phyloP scores from a whole-genome alignment of 306 rosid species.

The Crotalaria pallida region DNA sequence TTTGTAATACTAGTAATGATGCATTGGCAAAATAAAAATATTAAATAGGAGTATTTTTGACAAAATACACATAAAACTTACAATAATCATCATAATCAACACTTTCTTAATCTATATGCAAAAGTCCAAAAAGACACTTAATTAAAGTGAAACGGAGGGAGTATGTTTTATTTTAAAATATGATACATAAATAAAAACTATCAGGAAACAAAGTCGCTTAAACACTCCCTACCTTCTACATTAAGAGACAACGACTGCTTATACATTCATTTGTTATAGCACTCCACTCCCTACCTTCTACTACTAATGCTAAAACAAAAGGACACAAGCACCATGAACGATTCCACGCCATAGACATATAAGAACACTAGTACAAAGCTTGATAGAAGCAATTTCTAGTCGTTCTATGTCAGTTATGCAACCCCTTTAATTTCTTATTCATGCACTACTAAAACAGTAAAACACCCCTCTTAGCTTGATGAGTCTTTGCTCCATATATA shows the following conservation, averaged over 20 bases:
- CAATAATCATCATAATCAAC: too few relatives aligned
- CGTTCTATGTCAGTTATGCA: background rate
- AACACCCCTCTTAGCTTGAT: slow-evolving; percentile 1
- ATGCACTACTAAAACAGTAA: background rate
- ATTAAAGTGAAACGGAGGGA: too few relatives aligned
- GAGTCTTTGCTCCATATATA: background rate
- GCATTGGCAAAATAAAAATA: too few relatives aligned
- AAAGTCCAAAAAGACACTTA: too few relatives aligned
- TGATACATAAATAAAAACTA: too few relatives aligned
- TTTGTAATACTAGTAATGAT: too few relatives aligned
- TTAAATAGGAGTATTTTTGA: too few relatives aligned
- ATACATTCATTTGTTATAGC: background rate
- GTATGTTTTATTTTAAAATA: too few relatives aligned
- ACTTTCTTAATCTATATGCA: too few relatives aligned
- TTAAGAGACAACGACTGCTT: slow-evolving; percentile 1
- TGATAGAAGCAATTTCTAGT: background rate
- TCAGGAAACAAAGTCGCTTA: too few relatives aligned
- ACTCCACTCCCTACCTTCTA: background rate
- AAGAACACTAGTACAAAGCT: slow-evolving; percentile 1
- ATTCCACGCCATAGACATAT: background rate
- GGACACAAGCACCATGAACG: background rate
- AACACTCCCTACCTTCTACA: too few relatives aligned
- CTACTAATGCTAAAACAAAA: background rate
- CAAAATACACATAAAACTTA: too few relatives aligned
- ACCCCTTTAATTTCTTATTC: slow-evolving; percentile 20